phyloP scores from a whole-genome alignment of 2,329 filamentous ascomycete genomes.

The Talaromyces sp. region DNA sequence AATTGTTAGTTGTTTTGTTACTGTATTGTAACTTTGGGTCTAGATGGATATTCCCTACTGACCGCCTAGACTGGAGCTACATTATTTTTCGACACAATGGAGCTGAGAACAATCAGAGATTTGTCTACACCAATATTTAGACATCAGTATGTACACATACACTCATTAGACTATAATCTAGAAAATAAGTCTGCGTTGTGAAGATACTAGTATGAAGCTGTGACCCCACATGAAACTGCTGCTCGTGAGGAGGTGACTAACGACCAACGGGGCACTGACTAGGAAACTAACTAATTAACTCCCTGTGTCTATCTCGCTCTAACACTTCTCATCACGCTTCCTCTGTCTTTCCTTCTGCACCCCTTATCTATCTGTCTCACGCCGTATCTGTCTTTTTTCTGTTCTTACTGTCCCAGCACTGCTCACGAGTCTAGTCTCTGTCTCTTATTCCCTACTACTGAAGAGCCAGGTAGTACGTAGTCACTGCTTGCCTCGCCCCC shows the following conservation, averaged over 20 bases:
- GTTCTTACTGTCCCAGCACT: background rate
- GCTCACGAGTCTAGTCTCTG: background rate
- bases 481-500: background rate
- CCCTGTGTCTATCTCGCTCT: background rate
- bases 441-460: background rate
- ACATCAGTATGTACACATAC: background rate
- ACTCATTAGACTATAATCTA: background rate
- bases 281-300: background rate
- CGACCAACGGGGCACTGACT: background rate
- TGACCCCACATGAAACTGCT: slow-evolving; percentile 2
- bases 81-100: background rate
- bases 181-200: background rate
- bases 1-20: background rate
- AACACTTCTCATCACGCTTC: background rate
- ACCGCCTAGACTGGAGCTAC: background rate
- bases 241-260: background rate
- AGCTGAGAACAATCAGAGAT: background rate
- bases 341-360: background rate
- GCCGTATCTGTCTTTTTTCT: background rate
- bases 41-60: background rate
- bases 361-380: background rate
- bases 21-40: background rate
- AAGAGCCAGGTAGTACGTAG: background rate
- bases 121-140: too few species aligned
- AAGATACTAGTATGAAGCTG: background rate